phyloP scores from a whole-genome alignment of 192 early-diverging fungal genomes.

The Coemansia sp. region DNA sequence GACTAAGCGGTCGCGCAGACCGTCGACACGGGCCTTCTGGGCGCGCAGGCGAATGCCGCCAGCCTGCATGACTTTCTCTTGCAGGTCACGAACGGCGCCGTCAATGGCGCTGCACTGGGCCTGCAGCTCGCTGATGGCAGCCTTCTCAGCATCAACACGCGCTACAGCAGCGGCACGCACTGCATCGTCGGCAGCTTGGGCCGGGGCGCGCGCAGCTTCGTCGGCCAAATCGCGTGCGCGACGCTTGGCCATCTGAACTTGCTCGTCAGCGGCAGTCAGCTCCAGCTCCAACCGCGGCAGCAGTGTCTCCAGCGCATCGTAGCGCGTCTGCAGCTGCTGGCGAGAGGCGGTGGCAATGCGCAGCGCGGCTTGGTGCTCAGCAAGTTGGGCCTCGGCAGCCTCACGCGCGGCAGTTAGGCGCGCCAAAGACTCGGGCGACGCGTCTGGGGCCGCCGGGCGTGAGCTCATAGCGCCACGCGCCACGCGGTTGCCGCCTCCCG shows the following conservation, averaged over 20 bases:
- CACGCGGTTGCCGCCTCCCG: constrained; percentile 80
- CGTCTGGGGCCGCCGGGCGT: constrained; percentile 60
- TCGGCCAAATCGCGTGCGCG: constrained; percentile 58
- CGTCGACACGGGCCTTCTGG: constrained; percentile 86
- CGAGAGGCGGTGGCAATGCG: constrained; percentile 33
- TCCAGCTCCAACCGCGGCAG: constrained; percentile 76
- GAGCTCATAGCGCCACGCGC: constrained; percentile 89
- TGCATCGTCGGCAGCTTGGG: background rate
- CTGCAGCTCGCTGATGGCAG: constrained; percentile 58
- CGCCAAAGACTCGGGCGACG: constrained; percentile 57
- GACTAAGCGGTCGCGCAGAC: constrained; percentile 77
- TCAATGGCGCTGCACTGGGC: constrained; percentile 68
- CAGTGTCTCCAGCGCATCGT: constrained; percentile 63
- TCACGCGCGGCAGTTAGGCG: constrained; percentile 64
- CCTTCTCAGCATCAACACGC: constrained; percentile 54
- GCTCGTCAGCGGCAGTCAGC: constrained; percentile 64
- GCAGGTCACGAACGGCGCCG: constrained; percentile 76
- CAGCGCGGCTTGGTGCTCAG: constrained; percentile 51
- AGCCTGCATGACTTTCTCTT: constrained; percentile 88
- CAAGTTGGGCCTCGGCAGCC: constrained; percentile 60
- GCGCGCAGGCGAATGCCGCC: constrained; percentile 86
- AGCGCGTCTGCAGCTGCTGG: constrained; percentile 56
- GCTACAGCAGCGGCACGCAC: constrained; percentile 45
- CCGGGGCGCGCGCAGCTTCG: constrained; percentile 24
- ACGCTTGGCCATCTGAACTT: constrained; percentile 69